Percentiles rank a stretch among this genome's conserved stretches.
Conservation (phyloP, 805 yeast species). For the Yarrowia alimentaria region DNA sequence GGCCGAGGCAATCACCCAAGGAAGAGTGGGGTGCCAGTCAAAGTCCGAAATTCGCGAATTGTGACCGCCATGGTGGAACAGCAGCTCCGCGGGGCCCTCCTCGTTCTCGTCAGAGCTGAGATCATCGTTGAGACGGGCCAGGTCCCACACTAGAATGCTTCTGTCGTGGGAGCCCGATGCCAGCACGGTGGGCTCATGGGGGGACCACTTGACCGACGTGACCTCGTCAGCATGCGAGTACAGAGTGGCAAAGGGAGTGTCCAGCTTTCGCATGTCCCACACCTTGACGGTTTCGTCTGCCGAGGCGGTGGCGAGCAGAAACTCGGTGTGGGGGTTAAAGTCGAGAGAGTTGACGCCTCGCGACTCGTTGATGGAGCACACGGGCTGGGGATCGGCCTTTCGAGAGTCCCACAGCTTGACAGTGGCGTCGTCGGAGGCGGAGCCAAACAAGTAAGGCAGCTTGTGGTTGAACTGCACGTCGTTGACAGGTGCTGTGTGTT, state of each 20-base stretch:
- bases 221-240: slow-evolving; percentile 64
- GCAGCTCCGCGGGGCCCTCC: slow-evolving; percentile 71
- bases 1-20: slow-evolving; percentile 60
- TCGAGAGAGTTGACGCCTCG: slow-evolving; percentile 67
- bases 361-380: slow-evolving; percentile 45
- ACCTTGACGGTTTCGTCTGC: slow-evolving; percentile 69
- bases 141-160: slow-evolving; percentile 73
- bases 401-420: slow-evolving; percentile 63
- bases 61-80: slow-evolving; percentile 86
- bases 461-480: slow-evolving; percentile 60
- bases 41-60: slow-evolving; percentile 65
- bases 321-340: slow-evolving; percentile 55
- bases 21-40: slow-evolving; percentile 61
- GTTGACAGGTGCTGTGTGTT: slow-evolving; percentile 60
- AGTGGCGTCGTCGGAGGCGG: slow-evolving; percentile 67
- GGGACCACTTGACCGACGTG: slow-evolving; percentile 55
- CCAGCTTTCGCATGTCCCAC: slow-evolving; percentile 70
- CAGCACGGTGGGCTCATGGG: slow-evolving; percentile 50
- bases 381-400: slow-evolving; percentile 41
- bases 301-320: slow-evolving; percentile 71
- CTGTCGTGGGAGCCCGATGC: slow-evolving; percentile 66
- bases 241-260: slow-evolving; percentile 58
- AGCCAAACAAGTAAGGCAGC: slow-evolving; percentile 53
- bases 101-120: slow-evolving; percentile 55
- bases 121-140: slow-evolving; percentile 53